Evolutionary conservation across 805 yeast genomes (phyloP).

Genomic region (Metschnikowia dekortorum): DNA sequence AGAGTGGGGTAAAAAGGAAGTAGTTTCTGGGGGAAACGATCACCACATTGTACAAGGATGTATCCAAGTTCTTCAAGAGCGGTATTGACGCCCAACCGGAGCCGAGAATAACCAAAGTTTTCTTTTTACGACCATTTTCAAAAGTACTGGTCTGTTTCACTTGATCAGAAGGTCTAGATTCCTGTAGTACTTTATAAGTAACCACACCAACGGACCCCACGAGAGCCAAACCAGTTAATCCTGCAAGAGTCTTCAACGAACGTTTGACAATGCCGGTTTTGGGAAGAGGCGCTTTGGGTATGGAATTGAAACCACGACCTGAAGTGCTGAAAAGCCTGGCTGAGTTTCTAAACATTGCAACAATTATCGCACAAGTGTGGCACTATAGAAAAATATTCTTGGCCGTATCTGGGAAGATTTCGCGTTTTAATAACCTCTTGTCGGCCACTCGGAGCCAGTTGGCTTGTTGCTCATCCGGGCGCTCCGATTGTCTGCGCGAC

Average conservation of each 20-base stretch:
- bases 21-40: constrained; percentile 93
- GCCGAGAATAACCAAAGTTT: constrained; percentile 75
- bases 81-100: constrained; percentile 96
- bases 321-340: constrained; percentile 22
- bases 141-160: constrained; percentile 54
- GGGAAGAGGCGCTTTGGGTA: constrained; percentile 14
- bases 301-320: constrained; percentile 19
- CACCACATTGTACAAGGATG: constrained; percentile 81
- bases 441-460: background rate
- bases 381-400: background rate
- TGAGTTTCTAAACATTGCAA: constrained; percentile 14
- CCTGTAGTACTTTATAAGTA: constrained; percentile 56
- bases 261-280: constrained; percentile 28
- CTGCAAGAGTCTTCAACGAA: constrained; percentile 45
- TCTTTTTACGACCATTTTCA: constrained; percentile 57
- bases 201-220: constrained; percentile 50
- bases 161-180: constrained; percentile 58
- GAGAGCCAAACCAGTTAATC: constrained; percentile 47
- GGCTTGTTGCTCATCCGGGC: constrained; percentile 4
- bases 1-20: constrained; percentile 91
- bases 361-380: background rate
- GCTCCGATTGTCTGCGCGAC: constrained; percentile 1
- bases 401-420: background rate
- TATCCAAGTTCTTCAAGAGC: constrained; percentile 76
- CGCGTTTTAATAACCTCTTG: constrained; percentile 1